Evolutionary conservation across 495 filamentous ascomycete species (phyloP).

Genomic region (Tuber melanosporum): DNA sequence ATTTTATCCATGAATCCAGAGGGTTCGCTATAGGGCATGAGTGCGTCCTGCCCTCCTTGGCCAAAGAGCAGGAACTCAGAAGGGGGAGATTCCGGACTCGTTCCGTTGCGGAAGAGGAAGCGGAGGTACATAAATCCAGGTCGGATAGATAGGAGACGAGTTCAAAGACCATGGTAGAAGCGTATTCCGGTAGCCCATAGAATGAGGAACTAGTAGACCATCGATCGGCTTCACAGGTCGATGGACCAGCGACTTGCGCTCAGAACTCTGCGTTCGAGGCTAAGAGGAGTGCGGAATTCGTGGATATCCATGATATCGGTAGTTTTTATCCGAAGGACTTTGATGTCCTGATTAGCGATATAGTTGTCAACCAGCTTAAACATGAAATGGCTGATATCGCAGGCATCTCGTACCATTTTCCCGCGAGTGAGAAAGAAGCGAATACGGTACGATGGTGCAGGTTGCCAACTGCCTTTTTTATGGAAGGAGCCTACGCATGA

Average conservation of each 20-base stretch:
- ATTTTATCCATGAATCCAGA: slow-evolving; percentile 53
- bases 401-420: background rate
- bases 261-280: background rate
- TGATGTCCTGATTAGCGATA: background rate
- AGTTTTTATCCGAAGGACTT: background rate
- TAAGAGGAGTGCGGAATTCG: background rate
- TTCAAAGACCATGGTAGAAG: slow-evolving; percentile 65
- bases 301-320: background rate
- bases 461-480: background rate
- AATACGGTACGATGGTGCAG: background rate
- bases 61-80: slow-evolving; percentile 63
- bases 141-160: slow-evolving; percentile 57
- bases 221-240: too few relatives aligned
- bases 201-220: slow-evolving; percentile 52
- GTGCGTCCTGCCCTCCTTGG: slow-evolving; percentile 47
- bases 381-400: background rate
- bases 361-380: background rate
- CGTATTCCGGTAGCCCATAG: slow-evolving; percentile 62
- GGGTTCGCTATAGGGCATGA: slow-evolving; percentile 60
- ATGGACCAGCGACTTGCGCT: too few relatives aligned
- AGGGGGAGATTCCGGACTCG: slow-evolving; percentile 49
- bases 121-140: slow-evolving; percentile 61
- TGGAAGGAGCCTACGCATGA: background rate
- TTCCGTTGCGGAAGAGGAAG: slow-evolving; percentile 72
- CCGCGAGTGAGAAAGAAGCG: background rate